phyloP scores from a whole-genome alignment of 495 filamentous ascomycete species.

The Chaetomidium leptoderma region DNA sequence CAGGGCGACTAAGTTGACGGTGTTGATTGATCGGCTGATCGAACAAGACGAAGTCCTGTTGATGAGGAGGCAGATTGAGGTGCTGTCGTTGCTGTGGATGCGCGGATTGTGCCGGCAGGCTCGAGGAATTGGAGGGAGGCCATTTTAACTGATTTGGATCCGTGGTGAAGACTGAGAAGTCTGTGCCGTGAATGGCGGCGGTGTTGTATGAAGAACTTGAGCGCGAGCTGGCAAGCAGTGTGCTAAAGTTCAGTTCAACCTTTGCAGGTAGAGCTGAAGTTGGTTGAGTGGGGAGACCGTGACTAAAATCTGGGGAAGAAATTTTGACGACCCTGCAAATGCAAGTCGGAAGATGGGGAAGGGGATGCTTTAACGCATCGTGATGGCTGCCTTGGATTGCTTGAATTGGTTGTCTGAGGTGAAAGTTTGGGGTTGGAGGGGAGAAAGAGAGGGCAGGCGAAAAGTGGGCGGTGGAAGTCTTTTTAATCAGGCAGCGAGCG shows the following conservation, averaged over 20 bases:
- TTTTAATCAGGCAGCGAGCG: slow-evolving; percentile 40
- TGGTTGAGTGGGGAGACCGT: slow-evolving; percentile 42
- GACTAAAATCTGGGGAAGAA: slow-evolving; percentile 37
- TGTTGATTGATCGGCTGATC: slow-evolving; percentile 42
- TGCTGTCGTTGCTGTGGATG: slow-evolving; percentile 45
- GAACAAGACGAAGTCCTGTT: slow-evolving; percentile 56
- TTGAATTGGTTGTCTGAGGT: slow-evolving; percentile 12
- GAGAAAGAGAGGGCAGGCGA: slow-evolving; percentile 20
- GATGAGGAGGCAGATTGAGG: slow-evolving; percentile 37
- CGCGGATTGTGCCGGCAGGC: slow-evolving; percentile 56
- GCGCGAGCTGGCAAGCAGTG: slow-evolving; percentile 47
- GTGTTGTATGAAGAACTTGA: slow-evolving; percentile 43
- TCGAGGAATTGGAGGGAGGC: slow-evolving; percentile 56
- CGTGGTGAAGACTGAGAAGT: slow-evolving; percentile 57
- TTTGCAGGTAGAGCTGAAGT: slow-evolving; percentile 49
- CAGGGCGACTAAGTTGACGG: slow-evolving; percentile 48
- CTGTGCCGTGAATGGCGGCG: slow-evolving; percentile 50
- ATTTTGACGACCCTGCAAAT: slow-evolving; percentile 40
- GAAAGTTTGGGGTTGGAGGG: slow-evolving; percentile 27
- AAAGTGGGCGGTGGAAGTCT: slow-evolving; percentile 24
- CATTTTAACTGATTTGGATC: slow-evolving; percentile 55
- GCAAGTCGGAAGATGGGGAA: slow-evolving; percentile 23
- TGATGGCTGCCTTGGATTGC: slow-evolving; percentile 30
- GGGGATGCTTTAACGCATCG: slow-evolving; percentile 37
- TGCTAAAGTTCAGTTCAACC: slow-evolving; percentile 54